Evolutionary conservation across 176 grass and related monocot genomes (phyloP), one percentile per base, ranked within the genome.

Genomic region (Puya raimondii): DNA sequence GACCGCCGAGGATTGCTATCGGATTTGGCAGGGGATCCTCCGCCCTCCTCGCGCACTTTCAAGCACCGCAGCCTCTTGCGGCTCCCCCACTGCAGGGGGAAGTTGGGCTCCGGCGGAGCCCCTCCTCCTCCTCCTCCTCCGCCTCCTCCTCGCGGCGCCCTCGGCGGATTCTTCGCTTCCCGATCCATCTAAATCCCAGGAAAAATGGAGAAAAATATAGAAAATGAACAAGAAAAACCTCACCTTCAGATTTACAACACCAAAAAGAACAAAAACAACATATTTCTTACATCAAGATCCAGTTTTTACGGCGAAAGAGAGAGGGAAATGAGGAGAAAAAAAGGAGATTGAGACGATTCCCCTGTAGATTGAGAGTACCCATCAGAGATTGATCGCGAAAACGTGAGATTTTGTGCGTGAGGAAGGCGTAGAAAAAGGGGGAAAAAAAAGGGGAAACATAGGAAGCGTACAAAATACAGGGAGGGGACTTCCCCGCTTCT

Each of bases 81-180:
- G 69, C 78, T 96, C 22, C 91, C 91, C 91, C 91, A 96, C 69
- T 88, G 74, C 47, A 96, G 68, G 70, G 85, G 81, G 33, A 78
- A 78, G 53, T 88, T 82, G 21, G 88, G 88, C 63, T 88, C 80
- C 49, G 76, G 67, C 16, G 72, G 68, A 61, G 76, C 74, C 72
- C 76, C 73, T 2, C 70, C 75, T 15, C 73, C 77, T 4, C 73
- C 70, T 83, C 85, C 80, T 87, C 80, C 4, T 64, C 49, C 64
- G 80, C 85, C 50, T 69, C 76, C 47, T 87, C 85, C 85, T 7
- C 33, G 33, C 33, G 33, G 33, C 33, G 33, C 33, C 33, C 33
- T 42, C 33, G 33, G 33, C 22, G 56, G 56, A 61, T 61, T 61
- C 56, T 61, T 61, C 56, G 56, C 56, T 20, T 61, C 56, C 56